Base-by-base conservation (phyloP, 768 basidiomycete genomes). In the Xerocomellus dryophilus region DNA sequence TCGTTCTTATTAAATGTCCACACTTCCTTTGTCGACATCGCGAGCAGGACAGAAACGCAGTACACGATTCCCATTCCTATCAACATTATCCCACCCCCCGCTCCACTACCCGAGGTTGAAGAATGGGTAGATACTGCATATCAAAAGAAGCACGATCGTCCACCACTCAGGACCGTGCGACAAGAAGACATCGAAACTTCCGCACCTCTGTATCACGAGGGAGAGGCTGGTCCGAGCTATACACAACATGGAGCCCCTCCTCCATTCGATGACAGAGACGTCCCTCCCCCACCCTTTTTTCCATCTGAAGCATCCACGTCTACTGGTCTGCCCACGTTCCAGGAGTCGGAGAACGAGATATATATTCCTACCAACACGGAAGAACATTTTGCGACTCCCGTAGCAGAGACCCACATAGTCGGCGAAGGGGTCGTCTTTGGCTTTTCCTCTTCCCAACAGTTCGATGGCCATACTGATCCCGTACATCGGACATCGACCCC, bases 141-240 rank as follows among this genome's bases (percentile, higher is more conserved):
- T 69, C 84, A 82, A 62, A 93, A 93, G 76, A 93, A 93, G 67
- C 90, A 93, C 61, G 91, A 93, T 62, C 79, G 81, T 3, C 91
- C 91, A 7, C 91, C 91, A 2, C 67, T 77, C 4, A 81, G 75
- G 63, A 93, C 91, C 0, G 78, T 83, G 35, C 76, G 91, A 48
- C 72, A 79, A 35, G 88, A 90, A 51, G 91, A 92, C 47, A 54
- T 58, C 15, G 89, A 90, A 34, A 61, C 73, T 32, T 74, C 74
- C 3, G 81, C 80, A 10, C 88, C 88, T 40, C 76, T 78, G 62
- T 90, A 89, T 66, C 81, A 83, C 15, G 82, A 81, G 62, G 82
- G 82, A 55, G 82, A 83, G 66, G 86, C 89, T 3, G 90, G 90
- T 11, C 90, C 90, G 18, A 91, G 89, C 58, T 82, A 80, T 61